These are phyloP conservation scores for Aquilaria yunnanensis DNA, from an alignment of 345 rosid species.

Conservation along the genomic window DNA sequence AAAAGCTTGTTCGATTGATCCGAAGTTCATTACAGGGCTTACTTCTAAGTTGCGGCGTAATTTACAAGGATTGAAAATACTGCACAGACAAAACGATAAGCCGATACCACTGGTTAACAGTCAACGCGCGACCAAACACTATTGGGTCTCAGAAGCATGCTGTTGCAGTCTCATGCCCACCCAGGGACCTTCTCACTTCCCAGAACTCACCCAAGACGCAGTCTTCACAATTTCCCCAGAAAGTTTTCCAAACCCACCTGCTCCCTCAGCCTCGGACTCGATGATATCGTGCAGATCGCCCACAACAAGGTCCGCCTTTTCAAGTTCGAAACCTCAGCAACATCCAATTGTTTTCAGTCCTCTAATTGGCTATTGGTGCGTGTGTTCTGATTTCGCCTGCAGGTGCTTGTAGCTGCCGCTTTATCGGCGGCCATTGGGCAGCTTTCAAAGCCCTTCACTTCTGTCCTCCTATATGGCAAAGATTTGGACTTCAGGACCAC, in stretches of 20 bases:
- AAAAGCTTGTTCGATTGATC: too few relatives aligned
- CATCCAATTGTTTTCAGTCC: not conserved
- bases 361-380: not conserved
- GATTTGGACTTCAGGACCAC: conserved; percentile 51
- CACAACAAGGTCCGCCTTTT: conserved; percentile 56
- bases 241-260: conserved; percentile 28
- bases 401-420: conserved; percentile 79
- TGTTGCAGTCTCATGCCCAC: conserved; percentile 6
- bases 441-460: conserved; percentile 76
- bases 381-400: not conserved
- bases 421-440: conserved; percentile 77
- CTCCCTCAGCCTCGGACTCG: conserved; percentile 33
- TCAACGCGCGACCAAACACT: too few relatives aligned
- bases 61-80: too few relatives aligned
- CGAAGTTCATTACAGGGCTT: too few relatives aligned
- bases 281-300: conserved; percentile 49
- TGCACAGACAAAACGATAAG: too few relatives aligned
- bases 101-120: too few relatives aligned
- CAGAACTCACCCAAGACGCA: conserved; percentile 14
- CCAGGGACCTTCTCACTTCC: conserved; percentile 3
- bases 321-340: too few relatives aligned
- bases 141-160: not conserved
- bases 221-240: conserved; percentile 10
- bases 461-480: conserved; percentile 45
- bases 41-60: too few relatives aligned